phyloP scores from a whole-genome alignment of 306 rosid genomes.

The Acacia acuminata region DNA sequence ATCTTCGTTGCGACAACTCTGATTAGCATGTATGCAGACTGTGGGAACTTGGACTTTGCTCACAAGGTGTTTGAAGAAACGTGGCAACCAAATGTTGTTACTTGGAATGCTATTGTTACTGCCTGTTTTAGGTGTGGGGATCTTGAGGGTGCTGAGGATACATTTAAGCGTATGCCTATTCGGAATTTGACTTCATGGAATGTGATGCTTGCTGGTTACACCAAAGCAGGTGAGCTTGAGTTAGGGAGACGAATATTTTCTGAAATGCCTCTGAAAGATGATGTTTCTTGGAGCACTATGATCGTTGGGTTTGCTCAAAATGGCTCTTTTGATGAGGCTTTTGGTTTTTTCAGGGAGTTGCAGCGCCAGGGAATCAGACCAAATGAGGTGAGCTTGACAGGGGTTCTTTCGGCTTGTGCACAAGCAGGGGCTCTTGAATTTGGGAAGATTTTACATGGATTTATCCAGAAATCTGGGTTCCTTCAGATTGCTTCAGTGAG shows the following conservation, averaged over 20 bases:
- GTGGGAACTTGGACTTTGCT: slow-evolving; percentile 48
- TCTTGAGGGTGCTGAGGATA: slow-evolving; percentile 36
- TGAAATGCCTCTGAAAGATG: slow-evolving; percentile 66
- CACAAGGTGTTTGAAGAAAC: slow-evolving; percentile 71
- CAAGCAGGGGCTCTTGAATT: slow-evolving; percentile 85
- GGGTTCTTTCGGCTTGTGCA: slow-evolving; percentile 79
- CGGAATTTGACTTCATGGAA: slow-evolving; percentile 83
- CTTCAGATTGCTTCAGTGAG: slow-evolving; percentile 64
- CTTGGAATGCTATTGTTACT: slow-evolving; percentile 75
- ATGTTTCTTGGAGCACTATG: slow-evolving; percentile 88
- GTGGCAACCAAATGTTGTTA: slow-evolving; percentile 68
- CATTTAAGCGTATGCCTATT: slow-evolving; percentile 62
- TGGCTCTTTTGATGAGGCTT: slow-evolving; percentile 67
- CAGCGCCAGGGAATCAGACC: slow-evolving; percentile 48
- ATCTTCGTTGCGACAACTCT: slow-evolving; percentile 72
- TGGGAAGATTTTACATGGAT: slow-evolving; percentile 68
- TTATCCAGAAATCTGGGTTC: slow-evolving; percentile 68
- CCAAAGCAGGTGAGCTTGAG: slow-evolving; percentile 70
- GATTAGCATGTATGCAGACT: slow-evolving; percentile 70
- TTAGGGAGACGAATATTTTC: slow-evolving; percentile 57
- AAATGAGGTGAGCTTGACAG: slow-evolving; percentile 81
- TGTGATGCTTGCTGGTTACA: slow-evolving; percentile 68
- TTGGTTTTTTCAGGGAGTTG: slow-evolving; percentile 72
- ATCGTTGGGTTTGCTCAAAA: slow-evolving; percentile 75
- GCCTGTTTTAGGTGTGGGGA: slow-evolving; percentile 74